These are phyloP conservation scores for Phialophora verrucosa DNA, from an alignment of 2,329 filamentous ascomycete genomes.

Conservation along the genomic window DNA sequence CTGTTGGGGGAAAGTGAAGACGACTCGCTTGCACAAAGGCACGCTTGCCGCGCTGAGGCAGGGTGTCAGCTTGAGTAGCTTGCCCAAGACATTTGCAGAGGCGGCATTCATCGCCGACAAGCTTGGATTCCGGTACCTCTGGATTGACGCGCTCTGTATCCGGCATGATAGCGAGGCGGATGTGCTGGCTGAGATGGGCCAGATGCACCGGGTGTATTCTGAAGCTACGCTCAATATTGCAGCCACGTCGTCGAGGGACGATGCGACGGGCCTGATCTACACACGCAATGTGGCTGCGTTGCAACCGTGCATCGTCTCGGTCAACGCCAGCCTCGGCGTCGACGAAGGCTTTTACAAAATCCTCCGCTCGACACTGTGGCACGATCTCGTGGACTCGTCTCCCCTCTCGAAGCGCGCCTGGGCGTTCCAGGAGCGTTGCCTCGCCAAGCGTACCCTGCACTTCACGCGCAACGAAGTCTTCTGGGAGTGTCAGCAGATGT, in stretches of 20 bases:
- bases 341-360: slow-evolving; percentile 39
- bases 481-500: slow-evolving; percentile 43
- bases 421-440: slow-evolving; percentile 40
- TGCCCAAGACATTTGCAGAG: slow-evolving; percentile 41
- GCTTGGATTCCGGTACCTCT: slow-evolving; percentile 39
- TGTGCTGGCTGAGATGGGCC: slow-evolving; percentile 35
- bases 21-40: slow-evolving; percentile 37
- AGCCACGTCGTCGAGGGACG: slow-evolving; percentile 37
- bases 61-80: slow-evolving; percentile 33
- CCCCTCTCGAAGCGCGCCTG: slow-evolving; percentile 40
- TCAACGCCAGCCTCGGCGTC: slow-evolving; percentile 32
- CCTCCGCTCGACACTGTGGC: slow-evolving; percentile 39
- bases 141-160: slow-evolving; percentile 41
- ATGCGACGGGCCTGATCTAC: slow-evolving; percentile 37
- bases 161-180: slow-evolving; percentile 39
- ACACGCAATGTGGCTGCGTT: slow-evolving; percentile 36
- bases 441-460: slow-evolving; percentile 42
- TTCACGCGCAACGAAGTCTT: slow-evolving; percentile 40
- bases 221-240: slow-evolving; percentile 39
- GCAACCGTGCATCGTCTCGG: slow-evolving; percentile 38
- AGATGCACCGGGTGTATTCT: slow-evolving; percentile 39
- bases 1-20: slow-evolving; percentile 39
- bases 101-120: slow-evolving; percentile 34
- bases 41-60: slow-evolving; percentile 38
- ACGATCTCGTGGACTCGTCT: slow-evolving; percentile 37